A percentile compares a stretch with the other conserved stretches of the same genome.
These are phyloP conservation scores for Corymbia citriodora DNA, from an alignment of 441 rosid species.

Conservation along the genomic window DNA sequence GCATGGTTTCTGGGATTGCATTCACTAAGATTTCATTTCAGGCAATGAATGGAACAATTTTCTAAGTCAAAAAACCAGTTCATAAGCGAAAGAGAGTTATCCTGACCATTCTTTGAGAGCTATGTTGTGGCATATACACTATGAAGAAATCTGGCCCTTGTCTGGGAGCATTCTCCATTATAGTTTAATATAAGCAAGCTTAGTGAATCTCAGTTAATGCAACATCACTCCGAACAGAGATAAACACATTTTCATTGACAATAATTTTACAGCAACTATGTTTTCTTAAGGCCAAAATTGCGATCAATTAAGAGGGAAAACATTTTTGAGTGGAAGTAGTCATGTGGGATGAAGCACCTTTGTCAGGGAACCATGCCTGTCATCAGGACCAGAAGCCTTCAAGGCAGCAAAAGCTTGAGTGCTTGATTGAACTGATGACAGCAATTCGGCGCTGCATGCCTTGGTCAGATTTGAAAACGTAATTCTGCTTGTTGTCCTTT, in stretches of 20 bases:
- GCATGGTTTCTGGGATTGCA: not conserved
- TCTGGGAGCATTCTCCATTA: not conserved
- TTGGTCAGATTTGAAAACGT: not conserved
- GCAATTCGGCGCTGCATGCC: not conserved
- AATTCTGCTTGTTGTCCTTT: not conserved
- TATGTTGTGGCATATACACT: not conserved
- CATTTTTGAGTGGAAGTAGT: not conserved
- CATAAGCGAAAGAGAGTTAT: not conserved
- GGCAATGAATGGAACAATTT: not conserved
- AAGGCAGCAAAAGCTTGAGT: not conserved
- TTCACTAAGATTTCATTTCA: not conserved
- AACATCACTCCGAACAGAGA: not conserved
- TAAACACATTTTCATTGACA: not conserved
- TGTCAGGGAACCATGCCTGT: not conserved
- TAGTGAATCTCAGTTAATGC: not conserved
- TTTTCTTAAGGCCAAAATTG: not conserved
- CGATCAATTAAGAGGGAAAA: not conserved
- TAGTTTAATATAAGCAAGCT: not conserved
- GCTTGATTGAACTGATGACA: not conserved
- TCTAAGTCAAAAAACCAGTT: not conserved
- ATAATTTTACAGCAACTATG: not conserved
- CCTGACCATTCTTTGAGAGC: not conserved
- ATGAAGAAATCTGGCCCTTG: not conserved
- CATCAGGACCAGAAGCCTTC: not conserved
- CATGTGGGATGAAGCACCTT: not conserved